phyloP scores from a whole-genome alignment of 331 rosid genomes.

The Malus hybrid region DNA sequence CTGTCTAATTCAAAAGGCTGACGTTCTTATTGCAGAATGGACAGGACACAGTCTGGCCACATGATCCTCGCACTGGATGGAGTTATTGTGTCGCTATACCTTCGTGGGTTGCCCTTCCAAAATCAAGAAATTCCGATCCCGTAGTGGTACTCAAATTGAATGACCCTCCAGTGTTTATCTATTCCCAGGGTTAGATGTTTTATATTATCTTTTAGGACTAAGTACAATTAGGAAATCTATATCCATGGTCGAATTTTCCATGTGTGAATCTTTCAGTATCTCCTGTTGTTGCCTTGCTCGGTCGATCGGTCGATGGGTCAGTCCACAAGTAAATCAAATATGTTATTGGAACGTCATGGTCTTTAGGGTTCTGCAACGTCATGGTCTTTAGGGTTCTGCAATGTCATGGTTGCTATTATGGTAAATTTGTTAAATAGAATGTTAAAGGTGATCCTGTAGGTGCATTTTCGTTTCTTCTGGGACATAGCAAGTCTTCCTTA shows the following conservation, averaged over 20 bases:
- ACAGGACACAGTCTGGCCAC: constrained; percentile 90
- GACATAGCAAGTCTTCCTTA: neutral
- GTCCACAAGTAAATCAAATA: neutral
- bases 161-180: constrained; percentile 24
- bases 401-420: neutral
- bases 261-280: neutral
- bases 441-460: neutral
- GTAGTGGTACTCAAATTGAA: constrained; percentile 74
- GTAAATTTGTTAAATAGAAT: neutral
- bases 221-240: neutral
- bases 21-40: constrained; percentile 63
- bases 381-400: neutral
- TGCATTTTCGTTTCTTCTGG: neutral
- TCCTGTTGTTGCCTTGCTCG: neutral
- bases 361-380: neutral
- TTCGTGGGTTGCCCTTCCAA: constrained; percentile 83
- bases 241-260: neutral
- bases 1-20: constrained; percentile 6
- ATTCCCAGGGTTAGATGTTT: constrained; percentile 31
- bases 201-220: constrained; percentile 15
- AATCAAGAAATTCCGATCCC: constrained; percentile 84
- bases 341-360: neutral
- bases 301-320: too few relatives aligned
- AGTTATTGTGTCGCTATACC: constrained; percentile 90
- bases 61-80: constrained; percentile 86